Percentiles rank a stretch among this genome's conserved stretches.
These are phyloP conservation scores for Cladophialophora chaetospira DNA, from an alignment of 2,329 filamentous ascomycete species.

Conservation along the genomic window DNA sequence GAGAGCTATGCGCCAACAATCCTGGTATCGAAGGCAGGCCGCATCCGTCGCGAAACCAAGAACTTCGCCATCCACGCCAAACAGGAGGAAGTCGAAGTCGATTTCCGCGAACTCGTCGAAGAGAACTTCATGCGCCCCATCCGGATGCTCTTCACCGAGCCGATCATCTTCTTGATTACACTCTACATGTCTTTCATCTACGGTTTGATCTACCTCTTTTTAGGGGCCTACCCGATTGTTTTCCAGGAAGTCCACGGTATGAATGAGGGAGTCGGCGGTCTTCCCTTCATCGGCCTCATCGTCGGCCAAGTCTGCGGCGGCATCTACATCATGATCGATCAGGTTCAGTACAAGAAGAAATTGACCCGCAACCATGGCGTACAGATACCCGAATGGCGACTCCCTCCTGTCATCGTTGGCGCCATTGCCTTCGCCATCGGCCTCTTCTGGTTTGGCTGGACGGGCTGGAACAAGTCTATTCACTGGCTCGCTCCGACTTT, in stretches of 20 bases:
- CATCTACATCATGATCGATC: conserved; percentile 61
- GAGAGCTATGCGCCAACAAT: conserved; percentile 63
- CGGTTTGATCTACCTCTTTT: conserved; percentile 36
- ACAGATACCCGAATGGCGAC: conserved; percentile 59
- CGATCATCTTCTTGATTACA: conserved; percentile 46
- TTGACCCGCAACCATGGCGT: conserved; percentile 65
- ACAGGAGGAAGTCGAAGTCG: conserved; percentile 56
- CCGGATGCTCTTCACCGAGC: conserved; percentile 46
- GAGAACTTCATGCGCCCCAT: conserved; percentile 56
- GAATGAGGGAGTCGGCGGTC: conserved; percentile 67
- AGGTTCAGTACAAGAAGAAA: conserved; percentile 69
- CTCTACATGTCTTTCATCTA: conserved; percentile 42
- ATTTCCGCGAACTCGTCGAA: conserved; percentile 51
- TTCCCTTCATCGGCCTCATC: conserved; percentile 86
- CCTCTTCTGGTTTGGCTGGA: conserved; percentile 79
- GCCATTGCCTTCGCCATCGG: conserved; percentile 58
- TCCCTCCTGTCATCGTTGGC: conserved; percentile 57
- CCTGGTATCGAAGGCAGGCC: conserved; percentile 58
- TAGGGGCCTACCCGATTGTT: conserved; percentile 40
- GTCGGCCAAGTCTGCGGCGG: conserved; percentile 70
- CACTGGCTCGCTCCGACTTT: conserved; percentile 46
- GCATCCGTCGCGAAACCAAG: conserved; percentile 56
- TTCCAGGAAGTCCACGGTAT: conserved; percentile 64
- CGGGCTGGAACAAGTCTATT: conserved; percentile 53
- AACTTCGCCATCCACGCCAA: conserved; percentile 66